A percentile compares a stretch with the other conserved stretches of the same genome.
phyloP scores from a whole-genome alignment of 2,329 filamentous ascomycete genomes.

The Pleoardoris graminearum region DNA sequence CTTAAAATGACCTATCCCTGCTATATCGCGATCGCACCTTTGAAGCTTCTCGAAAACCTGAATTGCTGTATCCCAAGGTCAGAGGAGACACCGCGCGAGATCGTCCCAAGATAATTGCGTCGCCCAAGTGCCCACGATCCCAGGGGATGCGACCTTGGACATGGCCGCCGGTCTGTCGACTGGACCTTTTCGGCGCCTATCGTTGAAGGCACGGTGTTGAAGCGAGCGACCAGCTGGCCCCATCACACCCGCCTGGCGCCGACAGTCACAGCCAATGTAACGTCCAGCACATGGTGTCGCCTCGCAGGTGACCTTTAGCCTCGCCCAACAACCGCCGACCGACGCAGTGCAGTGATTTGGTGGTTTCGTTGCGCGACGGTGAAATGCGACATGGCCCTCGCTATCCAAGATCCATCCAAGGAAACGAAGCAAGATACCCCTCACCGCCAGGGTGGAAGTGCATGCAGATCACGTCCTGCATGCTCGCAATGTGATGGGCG shows the following conservation, averaged over 20 bases:
- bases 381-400: no score
- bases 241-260: not conserved
- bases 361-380: no score
- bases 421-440: no score
- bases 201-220: constrained; percentile 1
- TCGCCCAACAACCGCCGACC: no score
- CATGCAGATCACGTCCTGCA: not conserved
- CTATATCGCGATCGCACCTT: constrained; percentile 2
- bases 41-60: constrained; percentile 1
- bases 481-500: not conserved
- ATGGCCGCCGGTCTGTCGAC: not conserved
- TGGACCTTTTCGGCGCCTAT: not conserved
- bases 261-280: not conserved
- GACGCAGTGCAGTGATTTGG: not conserved
- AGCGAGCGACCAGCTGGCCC: not conserved
- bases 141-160: constrained; percentile 2
- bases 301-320: not conserved
- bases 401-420: no score
- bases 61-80: not conserved
- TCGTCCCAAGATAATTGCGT: not conserved
- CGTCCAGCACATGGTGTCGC: not conserved
- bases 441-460: not conserved
- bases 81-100: not conserved
- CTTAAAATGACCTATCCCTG: constrained; percentile 5
- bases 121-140: no score